Evolutionary conservation across 306 rosid genomes (phyloP).

Genomic region (Cicer chorassanicum): DNA sequence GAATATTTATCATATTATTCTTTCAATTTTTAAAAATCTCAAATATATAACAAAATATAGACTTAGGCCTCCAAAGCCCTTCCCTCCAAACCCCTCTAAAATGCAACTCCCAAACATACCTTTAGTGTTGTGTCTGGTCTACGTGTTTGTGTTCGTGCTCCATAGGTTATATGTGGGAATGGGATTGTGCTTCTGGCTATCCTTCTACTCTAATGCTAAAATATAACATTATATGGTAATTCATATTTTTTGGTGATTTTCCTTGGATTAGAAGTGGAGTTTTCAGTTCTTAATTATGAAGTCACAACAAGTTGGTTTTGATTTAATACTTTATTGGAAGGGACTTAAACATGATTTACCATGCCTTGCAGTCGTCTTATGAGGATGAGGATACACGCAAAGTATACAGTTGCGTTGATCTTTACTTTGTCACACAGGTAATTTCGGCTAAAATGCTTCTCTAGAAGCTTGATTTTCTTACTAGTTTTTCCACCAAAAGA

Average conservation of each 20-base stretch:
- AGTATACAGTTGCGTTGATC: slow-evolving; percentile 76
- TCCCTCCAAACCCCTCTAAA: too few species aligned
- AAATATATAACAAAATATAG: too few species aligned
- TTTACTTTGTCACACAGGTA: slow-evolving; percentile 95
- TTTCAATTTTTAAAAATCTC: too few species aligned
- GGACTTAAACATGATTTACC: slow-evolving; percentile 41
- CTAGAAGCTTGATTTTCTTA: background rate
- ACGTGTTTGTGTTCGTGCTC: too few species aligned
- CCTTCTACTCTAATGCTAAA: background rate
- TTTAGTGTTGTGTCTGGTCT: too few species aligned
- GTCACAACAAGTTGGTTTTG: slow-evolving; percentile 32
- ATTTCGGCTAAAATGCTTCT: slow-evolving; percentile 17
- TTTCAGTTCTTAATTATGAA: background rate
- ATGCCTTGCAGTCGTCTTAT: slow-evolving; percentile 77
- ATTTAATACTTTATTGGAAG: slow-evolving; percentile 10
- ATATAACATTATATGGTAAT: background rate
- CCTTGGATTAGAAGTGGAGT: background rate
- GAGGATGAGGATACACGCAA: slow-evolving; percentile 77
- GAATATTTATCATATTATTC: too few species aligned
- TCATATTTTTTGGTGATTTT: slow-evolving; percentile 4
- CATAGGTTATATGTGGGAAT: too few species aligned
- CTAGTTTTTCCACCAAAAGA: slow-evolving; percentile 10
- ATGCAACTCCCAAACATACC: too few species aligned
- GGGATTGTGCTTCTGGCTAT: too few species aligned
- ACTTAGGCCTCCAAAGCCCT: too few species aligned